A percentile compares a stretch with the other conserved stretches of the same genome.
phyloP scores from a whole-genome alignment of 192 early-diverging fungal species.

The Backusella luteola region DNA sequence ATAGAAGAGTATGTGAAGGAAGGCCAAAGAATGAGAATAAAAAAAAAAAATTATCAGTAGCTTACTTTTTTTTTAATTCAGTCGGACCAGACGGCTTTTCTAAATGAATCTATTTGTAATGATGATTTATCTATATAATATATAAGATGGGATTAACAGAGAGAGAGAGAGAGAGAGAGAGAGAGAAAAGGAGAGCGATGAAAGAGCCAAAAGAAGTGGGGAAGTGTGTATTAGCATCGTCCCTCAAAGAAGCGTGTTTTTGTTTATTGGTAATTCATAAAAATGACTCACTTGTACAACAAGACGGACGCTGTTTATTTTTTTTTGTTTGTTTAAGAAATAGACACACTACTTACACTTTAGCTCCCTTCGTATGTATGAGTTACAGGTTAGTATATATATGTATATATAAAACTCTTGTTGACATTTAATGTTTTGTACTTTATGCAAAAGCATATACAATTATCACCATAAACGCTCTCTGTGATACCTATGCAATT shows the following conservation, averaged over 20 bases:
- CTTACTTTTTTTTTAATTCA: not conserved
- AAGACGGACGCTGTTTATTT: not conserved
- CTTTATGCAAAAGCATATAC: not conserved
- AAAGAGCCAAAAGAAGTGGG: not conserved
- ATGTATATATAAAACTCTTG: not conserved
- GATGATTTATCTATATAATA: not conserved
- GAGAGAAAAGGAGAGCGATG: not conserved
- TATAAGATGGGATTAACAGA: not conserved
- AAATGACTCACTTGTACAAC: not conserved
- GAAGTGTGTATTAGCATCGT: not conserved
- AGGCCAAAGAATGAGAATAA: not conserved
- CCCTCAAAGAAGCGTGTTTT: not conserved
- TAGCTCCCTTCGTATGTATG: not conserved
- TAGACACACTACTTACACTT: not conserved
- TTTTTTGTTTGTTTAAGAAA: not conserved
- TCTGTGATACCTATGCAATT: conserved; percentile 3
- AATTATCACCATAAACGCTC: not conserved
- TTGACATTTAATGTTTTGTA: not conserved
- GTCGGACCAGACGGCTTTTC: no score
- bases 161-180: not conserved
- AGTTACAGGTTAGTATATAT: no score
- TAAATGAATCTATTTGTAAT: no score
- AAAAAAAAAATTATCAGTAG: not conserved
- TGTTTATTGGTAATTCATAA: not conserved
- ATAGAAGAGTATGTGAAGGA: not conserved